phyloP scores from a whole-genome alignment of 345 rosid species.

The Punica granatum region DNA sequence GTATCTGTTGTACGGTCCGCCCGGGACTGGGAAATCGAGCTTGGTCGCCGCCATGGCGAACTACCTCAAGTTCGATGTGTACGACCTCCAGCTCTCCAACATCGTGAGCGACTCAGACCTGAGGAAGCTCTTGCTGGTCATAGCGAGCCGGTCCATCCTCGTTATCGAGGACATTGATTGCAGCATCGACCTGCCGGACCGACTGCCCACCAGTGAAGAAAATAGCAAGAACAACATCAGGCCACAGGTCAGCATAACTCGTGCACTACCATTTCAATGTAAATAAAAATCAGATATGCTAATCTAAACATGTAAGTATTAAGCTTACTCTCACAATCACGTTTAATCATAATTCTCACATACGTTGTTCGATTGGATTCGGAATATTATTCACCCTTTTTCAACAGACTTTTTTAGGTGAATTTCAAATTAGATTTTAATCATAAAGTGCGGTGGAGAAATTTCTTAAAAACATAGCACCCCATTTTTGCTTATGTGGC shows the following conservation, averaged over 20 bases:
- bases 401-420: too few relatives aligned
- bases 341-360: too few relatives aligned
- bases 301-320: too few relatives aligned
- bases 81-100: conserved; percentile 29
- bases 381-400: too few relatives aligned
- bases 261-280: too few relatives aligned
- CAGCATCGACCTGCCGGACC: conserved; percentile 25
- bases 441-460: too few relatives aligned
- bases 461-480: too few relatives aligned
- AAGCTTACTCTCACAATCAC: too few relatives aligned
- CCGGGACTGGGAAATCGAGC: conserved; percentile 33
- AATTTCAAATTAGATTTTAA: too few relatives aligned
- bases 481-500: too few relatives aligned
- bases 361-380: too few relatives aligned
- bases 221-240: conserved; percentile 10
- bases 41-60: conserved; percentile 34
- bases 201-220: conserved; percentile 6
- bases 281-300: too few relatives aligned
- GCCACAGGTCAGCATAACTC: conserved; percentile 23
- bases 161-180: conserved; percentile 41
- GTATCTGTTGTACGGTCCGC: conserved; percentile 37
- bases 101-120: conserved; percentile 29
- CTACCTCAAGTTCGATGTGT: conserved; percentile 25
- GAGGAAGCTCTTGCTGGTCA: conserved; percentile 24
- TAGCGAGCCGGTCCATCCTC: conserved; percentile 21